phyloP scores from a whole-genome alignment of 1,139 yeast species.

The Scheffersomyces illinoinensis region DNA sequence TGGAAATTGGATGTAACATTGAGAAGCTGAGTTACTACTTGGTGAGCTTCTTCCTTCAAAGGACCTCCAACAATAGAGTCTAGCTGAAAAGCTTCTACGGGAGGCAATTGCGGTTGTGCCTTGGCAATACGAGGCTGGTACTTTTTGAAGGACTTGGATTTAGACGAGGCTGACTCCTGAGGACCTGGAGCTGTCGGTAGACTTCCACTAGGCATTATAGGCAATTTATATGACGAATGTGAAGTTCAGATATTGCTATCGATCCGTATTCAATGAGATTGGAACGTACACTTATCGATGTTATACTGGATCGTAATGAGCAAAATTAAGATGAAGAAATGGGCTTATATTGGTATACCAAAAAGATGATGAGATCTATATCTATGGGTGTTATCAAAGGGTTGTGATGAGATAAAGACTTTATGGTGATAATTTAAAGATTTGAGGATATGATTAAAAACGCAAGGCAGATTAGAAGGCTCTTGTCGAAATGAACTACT shows the following conservation, averaged over 20 bases:
- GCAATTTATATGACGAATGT: no score
- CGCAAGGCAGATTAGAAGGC: neutral
- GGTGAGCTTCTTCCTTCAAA: slow-evolving; percentile 31
- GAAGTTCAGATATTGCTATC: neutral
- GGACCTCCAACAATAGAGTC: slow-evolving; percentile 35
- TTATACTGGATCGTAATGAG: neutral
- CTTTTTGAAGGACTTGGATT: slow-evolving; percentile 4
- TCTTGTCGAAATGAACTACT: neutral
- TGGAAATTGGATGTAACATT: slow-evolving; percentile 39
- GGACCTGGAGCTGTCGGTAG: neutral
- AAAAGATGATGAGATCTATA: neutral
- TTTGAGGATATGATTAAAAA: neutral
- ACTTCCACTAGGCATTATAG: neutral
- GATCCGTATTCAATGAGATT: neutral
- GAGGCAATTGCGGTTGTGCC: slow-evolving; percentile 25
- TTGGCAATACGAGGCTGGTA: slow-evolving; percentile 15
- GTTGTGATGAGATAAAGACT: neutral
- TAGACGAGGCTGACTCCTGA: neutral
- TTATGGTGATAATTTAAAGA: no score
- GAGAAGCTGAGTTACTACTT: slow-evolving; percentile 33
- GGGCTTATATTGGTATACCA: neutral
- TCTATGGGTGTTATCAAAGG: neutral
- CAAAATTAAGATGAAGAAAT: no score
- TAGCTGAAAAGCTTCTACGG: slow-evolving; percentile 40
- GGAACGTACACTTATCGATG: neutral